phyloP scores from a whole-genome alignment of 2,329 filamentous ascomycete species.

The Cadophora sp. region DNA sequence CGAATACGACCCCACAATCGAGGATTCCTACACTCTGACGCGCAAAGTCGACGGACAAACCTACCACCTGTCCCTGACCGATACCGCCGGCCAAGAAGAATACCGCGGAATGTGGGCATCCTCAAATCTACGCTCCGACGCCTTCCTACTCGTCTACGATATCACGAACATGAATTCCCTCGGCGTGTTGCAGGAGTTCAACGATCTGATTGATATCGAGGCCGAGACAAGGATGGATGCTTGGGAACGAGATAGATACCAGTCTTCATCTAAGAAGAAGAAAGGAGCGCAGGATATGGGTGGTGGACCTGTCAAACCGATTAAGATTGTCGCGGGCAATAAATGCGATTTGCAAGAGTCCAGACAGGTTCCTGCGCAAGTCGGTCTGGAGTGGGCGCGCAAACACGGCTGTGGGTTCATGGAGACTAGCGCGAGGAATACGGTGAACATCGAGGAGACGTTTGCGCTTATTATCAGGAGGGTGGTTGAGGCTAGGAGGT shows the following conservation, averaged over 20 bases:
- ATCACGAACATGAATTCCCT: slow-evolving; percentile 76
- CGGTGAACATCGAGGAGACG: slow-evolving; percentile 90
- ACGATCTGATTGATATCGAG: slow-evolving; percentile 85
- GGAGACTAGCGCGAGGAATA: slow-evolving; percentile 84
- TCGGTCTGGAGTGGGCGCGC: slow-evolving; percentile 80
- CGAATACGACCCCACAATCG: slow-evolving; percentile 82
- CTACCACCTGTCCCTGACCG: slow-evolving; percentile 80
- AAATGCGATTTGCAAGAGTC: slow-evolving; percentile 81
- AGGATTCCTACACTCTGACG: slow-evolving; percentile 86
- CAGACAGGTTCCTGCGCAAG: slow-evolving; percentile 71
- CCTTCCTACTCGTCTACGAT: slow-evolving; percentile 87
- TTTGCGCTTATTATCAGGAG: slow-evolving; percentile 74
- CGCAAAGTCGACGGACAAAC: slow-evolving; percentile 77
- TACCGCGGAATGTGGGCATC: slow-evolving; percentile 87
- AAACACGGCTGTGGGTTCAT: slow-evolving; percentile 80
- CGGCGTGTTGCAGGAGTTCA: slow-evolving; percentile 77
- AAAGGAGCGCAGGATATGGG: slow-evolving; percentile 32
- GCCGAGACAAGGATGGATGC: slow-evolving; percentile 67
- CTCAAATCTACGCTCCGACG: slow-evolving; percentile 79
- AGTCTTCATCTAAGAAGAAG: slow-evolving; percentile 18
- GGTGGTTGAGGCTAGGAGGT: slow-evolving; percentile 57
- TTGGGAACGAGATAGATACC: slow-evolving; percentile 27
- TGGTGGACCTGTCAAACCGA: slow-evolving; percentile 51
- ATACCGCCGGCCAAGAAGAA: slow-evolving; percentile 90
- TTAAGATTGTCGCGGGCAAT: slow-evolving; percentile 86